Conservation (phyloP, 106 monocot species). For the Dendrobium officinale region DNA sequence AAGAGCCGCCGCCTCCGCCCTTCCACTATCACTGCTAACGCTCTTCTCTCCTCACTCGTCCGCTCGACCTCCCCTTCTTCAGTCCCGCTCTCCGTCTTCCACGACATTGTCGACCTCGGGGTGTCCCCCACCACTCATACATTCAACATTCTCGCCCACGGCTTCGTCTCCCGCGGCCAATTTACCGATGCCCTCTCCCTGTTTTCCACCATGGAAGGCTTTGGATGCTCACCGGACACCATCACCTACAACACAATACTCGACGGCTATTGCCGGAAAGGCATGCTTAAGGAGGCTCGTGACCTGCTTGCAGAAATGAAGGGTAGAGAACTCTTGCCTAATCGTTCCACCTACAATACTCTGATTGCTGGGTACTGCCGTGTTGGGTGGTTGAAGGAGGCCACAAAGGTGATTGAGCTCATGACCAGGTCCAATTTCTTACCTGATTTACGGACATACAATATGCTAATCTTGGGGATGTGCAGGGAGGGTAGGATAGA, state of each 20-base stretch:
- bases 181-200: constrained; percentile 44
- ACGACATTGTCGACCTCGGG: constrained; percentile 48
- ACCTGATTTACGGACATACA: constrained; percentile 79
- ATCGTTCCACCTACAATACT: constrained; percentile 69
- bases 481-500: constrained; percentile 61
- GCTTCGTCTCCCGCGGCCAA: constrained; percentile 25
- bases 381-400: constrained; percentile 77
- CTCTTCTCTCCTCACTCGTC: constrained; percentile 37
- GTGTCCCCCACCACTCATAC: constrained; percentile 42
- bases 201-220: constrained; percentile 35
- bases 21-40: constrained; percentile 38
- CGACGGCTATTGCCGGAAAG: constrained; percentile 56
- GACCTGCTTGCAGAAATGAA: constrained; percentile 74
- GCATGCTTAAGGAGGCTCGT: constrained; percentile 66
- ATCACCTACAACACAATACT: constrained; percentile 82
- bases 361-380: constrained; percentile 60
- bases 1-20: constrained; percentile 32
- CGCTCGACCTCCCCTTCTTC: constrained; percentile 33
- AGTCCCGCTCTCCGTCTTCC: constrained; percentile 29
- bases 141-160: constrained; percentile 73
- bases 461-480: constrained; percentile 66
- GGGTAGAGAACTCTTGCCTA: constrained; percentile 32
- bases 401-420: constrained; percentile 48
- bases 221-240: constrained; percentile 47
- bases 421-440: constrained; percentile 50